Evolutionary conservation across 176 grass and related monocot species (phyloP), one percentile per base, ranked within the genome.

Genomic region (Oryza brachyantha): DNA sequence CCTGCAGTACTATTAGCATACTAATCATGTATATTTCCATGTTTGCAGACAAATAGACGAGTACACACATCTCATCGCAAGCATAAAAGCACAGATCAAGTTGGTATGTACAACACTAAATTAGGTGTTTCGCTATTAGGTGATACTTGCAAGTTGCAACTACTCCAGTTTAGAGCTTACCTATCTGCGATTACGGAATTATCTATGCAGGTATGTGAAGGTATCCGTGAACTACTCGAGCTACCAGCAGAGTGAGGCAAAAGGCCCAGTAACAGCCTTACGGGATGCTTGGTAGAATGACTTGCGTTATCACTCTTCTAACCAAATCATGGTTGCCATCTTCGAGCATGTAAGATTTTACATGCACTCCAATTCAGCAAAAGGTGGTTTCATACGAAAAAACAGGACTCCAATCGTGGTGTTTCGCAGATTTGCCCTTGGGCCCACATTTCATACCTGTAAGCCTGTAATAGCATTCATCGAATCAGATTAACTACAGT

Each of bases 41-140:
- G 31, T 31, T 84, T 77, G 64, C 91, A 97, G 94, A 42, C 91
- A 97, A 69, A 90, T 97, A 86, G 94, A 97, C 17, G 94, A 97
- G 81, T 90, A 92, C 80, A 97, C 94, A 0, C 89, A 94, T 60
- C 79, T 92, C 6, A 92, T 94, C 9, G 91, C 91, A 66, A 86
- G 79, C 60, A 94, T 94, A 86, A 97, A 97, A 66, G 82, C 91
- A 8, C 94, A 94, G 40, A 94, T 94, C 76, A 97, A 97, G 54
- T 66, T 97, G 89, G 92, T 97, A 88, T 2, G 85, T 74, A 40
- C 6, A 32, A 19, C 4, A 13, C 7, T 35, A 45, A 21, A 27
- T 31, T 43, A 12, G 2, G 3, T 60, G 60, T 35, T 35, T 16
- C 0, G 21, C 1, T 13, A 50, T 11, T 36, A 62, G 5, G 54